Percentiles rank a stretch among this genome's conserved stretches.
phyloP scores from a whole-genome alignment of 768 basidiomycete species.

The Austroboletus festivus region DNA sequence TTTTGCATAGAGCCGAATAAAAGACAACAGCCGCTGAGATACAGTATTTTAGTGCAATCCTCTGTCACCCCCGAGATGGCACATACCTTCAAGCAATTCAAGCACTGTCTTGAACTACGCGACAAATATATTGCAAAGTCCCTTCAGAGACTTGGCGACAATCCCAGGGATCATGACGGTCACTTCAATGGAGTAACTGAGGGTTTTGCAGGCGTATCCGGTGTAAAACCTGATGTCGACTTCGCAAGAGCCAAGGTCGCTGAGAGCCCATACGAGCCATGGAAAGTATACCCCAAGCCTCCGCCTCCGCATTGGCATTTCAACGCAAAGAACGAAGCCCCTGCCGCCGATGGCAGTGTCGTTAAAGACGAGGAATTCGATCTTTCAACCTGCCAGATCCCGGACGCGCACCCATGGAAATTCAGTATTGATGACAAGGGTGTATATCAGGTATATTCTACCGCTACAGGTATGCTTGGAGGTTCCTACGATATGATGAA shows the following conservation, averaged over 20 bases:
- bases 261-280: conserved; percentile 47
- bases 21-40: conserved; percentile 4
- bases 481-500: background rate
- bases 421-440: conserved; percentile 84
- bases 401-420: conserved; percentile 57
- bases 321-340: conserved; percentile 48
- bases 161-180: conserved; percentile 89
- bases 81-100: conserved; percentile 66
- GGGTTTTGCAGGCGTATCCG: conserved; percentile 58
- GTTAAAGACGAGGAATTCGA: conserved; percentile 52
- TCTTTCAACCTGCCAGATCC: conserved; percentile 72
- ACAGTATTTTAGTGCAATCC: conserved; percentile 18
- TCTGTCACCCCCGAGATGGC: conserved; percentile 42
- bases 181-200: conserved; percentile 67
- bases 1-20: conserved; percentile 1
- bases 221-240: conserved; percentile 62
- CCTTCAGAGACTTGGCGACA: conserved; percentile 89
- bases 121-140: conserved; percentile 94
- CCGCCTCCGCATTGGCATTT: conserved; percentile 98
- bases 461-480: conserved; percentile 6
- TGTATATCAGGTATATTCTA: conserved; percentile 81
- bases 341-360: conserved; percentile 38
- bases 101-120: conserved; percentile 83
- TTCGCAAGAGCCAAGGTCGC: conserved; percentile 24
- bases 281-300: conserved; percentile 90